Conservation (phyloP, 2,329 filamentous ascomycete species). For the Pseudocercospora eumusae region DNA sequence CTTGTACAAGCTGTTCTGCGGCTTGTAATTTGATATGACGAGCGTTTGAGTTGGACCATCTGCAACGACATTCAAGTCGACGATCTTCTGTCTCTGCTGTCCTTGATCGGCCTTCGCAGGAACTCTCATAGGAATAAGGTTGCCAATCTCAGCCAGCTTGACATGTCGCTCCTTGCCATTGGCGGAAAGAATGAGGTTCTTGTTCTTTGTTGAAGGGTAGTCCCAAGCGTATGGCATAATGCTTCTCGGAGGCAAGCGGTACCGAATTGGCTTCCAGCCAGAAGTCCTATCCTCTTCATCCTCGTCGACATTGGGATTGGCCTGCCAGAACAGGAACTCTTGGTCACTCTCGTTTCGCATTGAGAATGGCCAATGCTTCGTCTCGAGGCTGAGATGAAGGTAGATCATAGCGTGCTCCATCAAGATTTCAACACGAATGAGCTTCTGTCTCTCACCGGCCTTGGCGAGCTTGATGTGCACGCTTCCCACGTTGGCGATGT, state of each 20-base stretch:
- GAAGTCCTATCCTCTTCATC: constrained; percentile 79
- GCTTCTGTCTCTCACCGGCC: constrained; percentile 80
- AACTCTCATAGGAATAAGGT: constrained; percentile 91
- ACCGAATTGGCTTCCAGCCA: constrained; percentile 89
- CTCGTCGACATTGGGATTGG: constrained; percentile 88
- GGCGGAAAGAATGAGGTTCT: constrained; percentile 81
- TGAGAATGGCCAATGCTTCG: constrained; percentile 95
- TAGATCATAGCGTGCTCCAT: constrained; percentile 95
- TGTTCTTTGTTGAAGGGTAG: constrained; percentile 95
- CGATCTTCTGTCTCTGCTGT: constrained; percentile 72
- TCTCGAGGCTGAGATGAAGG: constrained; percentile 84
- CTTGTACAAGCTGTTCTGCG: constrained; percentile 87
- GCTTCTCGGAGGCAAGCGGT: constrained; percentile 86
- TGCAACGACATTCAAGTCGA: constrained; percentile 94
- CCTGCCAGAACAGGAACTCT: constrained; percentile 95
- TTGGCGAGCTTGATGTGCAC: constrained; percentile 93
- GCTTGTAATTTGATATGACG: constrained; percentile 90
- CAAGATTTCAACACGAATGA: constrained; percentile 84
- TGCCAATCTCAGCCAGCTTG: constrained; percentile 94
- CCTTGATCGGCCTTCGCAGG: constrained; percentile 57
- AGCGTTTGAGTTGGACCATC: constrained; percentile 94
- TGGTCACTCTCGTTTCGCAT: constrained; percentile 98
- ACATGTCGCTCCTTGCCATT: constrained; percentile 84
- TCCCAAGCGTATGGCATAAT: constrained; percentile 99
- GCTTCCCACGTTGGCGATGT: constrained; percentile 90